Base-by-base conservation (phyloP, 176 grass and related monocot genomes). In the Tillandsia fasciculata region DNA sequence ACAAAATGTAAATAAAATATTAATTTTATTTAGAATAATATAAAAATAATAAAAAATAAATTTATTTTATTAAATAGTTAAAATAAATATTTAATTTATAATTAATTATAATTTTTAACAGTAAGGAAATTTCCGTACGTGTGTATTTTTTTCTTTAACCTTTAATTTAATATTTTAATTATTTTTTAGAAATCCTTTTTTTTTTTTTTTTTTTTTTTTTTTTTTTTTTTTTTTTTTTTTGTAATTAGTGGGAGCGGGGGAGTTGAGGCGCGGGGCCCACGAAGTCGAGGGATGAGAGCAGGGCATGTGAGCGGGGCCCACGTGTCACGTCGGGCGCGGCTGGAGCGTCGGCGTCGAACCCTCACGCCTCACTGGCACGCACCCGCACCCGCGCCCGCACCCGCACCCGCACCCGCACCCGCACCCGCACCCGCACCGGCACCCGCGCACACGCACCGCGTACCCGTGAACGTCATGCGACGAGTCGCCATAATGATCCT, bases 301-400 rank as follows among this genome's bases (percentile, higher is more conserved):
- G 4, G 26, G 72, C 79, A 82, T 82, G 79, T 82, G 79, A 76
- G 65, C 12, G 72, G 79, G 72, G 1, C 65, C 79, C 72, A 82
- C 14, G 48, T 75, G 79, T 81, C 79, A 81, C 79, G 53, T 68
- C 78, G 12, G 24, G 22, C 49, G 51, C 70, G 56, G 67, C 78
- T 74, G 78, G 63, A 74, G 24, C 59, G 70, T 42, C 48, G 69
- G 47, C 33, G 24, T 26, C 51, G 47, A 29, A 26, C 17, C 10
- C 49, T 5, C 52, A 51, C 74, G 57, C 76, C 67, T 56, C 27
- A 18, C 54, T 47, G 65, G 33, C 65, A 67, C 65, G 33, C 33
- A 42, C 33, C 5, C 33, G 7, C 33, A 42, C 33, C 5, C 33
- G 5, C 33, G 6, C 3, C 33, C 29, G 24, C 24, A 1, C 29